Conservation (phyloP, 148 eudicot genomes). For the Vaccinium darrowii region DNA sequence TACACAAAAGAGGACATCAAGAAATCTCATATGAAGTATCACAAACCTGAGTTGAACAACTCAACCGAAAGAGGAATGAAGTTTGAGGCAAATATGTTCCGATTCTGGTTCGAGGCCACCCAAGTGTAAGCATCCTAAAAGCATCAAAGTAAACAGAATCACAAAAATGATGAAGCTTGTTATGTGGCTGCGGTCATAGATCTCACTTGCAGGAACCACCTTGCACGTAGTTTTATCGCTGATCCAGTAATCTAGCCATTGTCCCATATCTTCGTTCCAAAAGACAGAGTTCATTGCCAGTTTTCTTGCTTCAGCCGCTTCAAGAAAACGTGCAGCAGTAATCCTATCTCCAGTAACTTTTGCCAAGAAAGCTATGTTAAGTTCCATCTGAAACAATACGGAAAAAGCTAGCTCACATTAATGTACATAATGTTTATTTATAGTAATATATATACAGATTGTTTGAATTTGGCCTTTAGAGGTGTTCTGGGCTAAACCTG, state of each 20-base stretch:
- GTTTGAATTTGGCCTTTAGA: background rate
- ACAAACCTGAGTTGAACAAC: slow-evolving; percentile 65
- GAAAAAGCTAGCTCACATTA: background rate
- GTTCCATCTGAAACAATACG: slow-evolving; percentile 58
- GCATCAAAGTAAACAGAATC: background rate
- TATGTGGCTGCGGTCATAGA: background rate
- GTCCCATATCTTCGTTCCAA: slow-evolving; percentile 79
- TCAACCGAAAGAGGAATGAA: slow-evolving; percentile 78
- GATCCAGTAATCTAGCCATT: slow-evolving; percentile 94
- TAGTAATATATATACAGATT: background rate
- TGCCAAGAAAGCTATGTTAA: slow-evolving; percentile 75
- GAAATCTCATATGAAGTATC: background rate
- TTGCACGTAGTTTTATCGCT: slow-evolving; percentile 31
- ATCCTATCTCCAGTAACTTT: slow-evolving; percentile 42
- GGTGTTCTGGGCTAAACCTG: slow-evolving; percentile 40
- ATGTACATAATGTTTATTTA: background rate
- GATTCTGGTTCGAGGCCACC: slow-evolving; percentile 66
- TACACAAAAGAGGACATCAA: slow-evolving; percentile 12
- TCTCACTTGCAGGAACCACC: slow-evolving; percentile 30
- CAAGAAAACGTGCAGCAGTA: slow-evolving; percentile 36
- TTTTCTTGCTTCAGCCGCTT: slow-evolving; percentile 61
- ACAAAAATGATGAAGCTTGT: background rate
- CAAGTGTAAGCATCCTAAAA: slow-evolving; percentile 41
- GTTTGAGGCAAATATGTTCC: slow-evolving; percentile 75
- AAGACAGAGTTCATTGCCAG: slow-evolving; percentile 63